Conservation (phyloP, 768 basidiomycete species). For the Lentinula sp. region DNA sequence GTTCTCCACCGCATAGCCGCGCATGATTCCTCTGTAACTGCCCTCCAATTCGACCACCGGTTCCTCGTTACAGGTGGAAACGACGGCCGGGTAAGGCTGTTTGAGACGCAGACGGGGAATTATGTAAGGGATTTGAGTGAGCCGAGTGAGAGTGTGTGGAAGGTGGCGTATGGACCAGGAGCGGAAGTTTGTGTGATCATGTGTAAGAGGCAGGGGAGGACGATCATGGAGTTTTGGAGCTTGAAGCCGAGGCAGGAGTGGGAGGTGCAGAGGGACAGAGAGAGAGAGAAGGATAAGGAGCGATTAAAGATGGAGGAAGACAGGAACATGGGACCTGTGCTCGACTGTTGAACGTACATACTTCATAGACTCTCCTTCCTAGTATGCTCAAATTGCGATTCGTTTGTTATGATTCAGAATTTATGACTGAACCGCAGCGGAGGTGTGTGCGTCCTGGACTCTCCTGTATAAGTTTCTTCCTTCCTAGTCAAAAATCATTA, state of each 20-base stretch:
- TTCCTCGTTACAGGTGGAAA: constrained; percentile 84
- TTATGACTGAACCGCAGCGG: background rate
- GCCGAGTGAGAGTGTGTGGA: constrained; percentile 81
- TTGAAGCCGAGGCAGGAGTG: constrained; percentile 41
- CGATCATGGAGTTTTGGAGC: constrained; percentile 85
- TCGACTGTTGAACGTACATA: background rate
- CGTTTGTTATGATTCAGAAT: background rate
- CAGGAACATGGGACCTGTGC: background rate
- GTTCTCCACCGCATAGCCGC: constrained; percentile 69
- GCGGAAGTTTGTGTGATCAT: constrained; percentile 67
- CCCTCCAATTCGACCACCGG: constrained; percentile 78
- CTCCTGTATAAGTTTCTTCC: no score
- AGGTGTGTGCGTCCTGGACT: no score
- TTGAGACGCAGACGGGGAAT: constrained; percentile 56
- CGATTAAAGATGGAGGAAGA: background rate
- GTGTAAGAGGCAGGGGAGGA: constrained; percentile 75
- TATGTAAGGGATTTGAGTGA: constrained; percentile 75
- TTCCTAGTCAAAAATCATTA: no score
- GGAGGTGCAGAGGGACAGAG: background rate
- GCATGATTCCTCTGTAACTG: constrained; percentile 84
- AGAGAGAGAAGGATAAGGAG: background rate
- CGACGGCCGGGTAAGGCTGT: constrained; percentile 78
- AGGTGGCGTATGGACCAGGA: constrained; percentile 66
- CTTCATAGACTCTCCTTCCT: background rate
- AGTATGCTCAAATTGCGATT: background rate